Base-by-base conservation (phyloP, 352 stramenopile species). In the Pelagophyceae sp. region DNA sequence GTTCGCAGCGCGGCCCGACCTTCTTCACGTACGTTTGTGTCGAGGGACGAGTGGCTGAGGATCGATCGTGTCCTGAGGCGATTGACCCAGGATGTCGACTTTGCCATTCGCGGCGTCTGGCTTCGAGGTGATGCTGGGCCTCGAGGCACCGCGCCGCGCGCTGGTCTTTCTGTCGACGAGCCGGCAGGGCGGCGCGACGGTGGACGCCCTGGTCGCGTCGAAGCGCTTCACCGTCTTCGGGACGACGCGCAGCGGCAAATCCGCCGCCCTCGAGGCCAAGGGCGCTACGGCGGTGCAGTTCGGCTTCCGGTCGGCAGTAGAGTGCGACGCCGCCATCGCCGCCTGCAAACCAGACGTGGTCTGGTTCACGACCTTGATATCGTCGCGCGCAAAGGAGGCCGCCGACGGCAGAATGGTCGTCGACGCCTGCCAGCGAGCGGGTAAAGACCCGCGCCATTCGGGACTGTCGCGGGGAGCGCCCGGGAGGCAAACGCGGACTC, bases 351-450 rank as follows among this genome's bases (percentile, higher is more conserved):
- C 79, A 32, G 76, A 64, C 1, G 51, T 72, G 15, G 40, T 82
- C 65, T 82, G 75, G 75, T 82, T 82, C 32, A 80, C 75, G 20
- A 82, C 79, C 58, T 40, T 76, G 31, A 29, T 37, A 27, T n/a
- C 60, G 0, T 80, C 76, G 25, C 54, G 79, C 67, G 70, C 31
- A 11, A 77, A 70, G 23, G 79, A 82, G 72, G 60, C 70, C 50
- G 33, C 69, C 38, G 40, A 77, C 31, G 79, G 79, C 50, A 75
- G 25, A n/a, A 71, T 38, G 35, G 72, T 82, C 37, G 38, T 82
- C 31, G 79, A 82, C 75, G 79, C 79, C 0, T 80, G 79, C 40
- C 67, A 72, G n/a, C n/a, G n/a, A n/a, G n/a, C n/a, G n/a, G n/a
- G n/a, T n/a, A n/a, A n/a, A n/a, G n/a, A n/a, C n/a, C n/a, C n/a